These are phyloP conservation scores for Dioscorea dumetorum DNA, from an alignment of 106 monocot species.

Conservation along the genomic window DNA sequence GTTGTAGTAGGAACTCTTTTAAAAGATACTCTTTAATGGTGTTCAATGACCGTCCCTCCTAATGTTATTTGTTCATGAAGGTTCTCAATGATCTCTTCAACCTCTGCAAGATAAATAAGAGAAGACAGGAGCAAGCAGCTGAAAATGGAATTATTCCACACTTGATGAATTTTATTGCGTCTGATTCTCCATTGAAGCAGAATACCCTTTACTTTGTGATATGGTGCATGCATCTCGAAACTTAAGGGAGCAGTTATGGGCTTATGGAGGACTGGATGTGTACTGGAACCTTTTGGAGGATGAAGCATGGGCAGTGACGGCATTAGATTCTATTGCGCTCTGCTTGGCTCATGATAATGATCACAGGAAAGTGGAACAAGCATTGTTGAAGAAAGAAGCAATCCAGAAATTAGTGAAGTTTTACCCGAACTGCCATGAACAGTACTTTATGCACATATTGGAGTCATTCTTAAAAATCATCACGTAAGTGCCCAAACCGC, in stretches of 20 bases:
- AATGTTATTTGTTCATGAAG: conserved; percentile 20
- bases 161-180: conserved; percentile 81
- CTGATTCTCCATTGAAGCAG: conserved; percentile 79
- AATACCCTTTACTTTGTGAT: conserved; percentile 91
- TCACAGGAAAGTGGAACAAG: conserved; percentile 87
- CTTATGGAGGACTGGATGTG: conserved; percentile 90
- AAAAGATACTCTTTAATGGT: no score
- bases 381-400: conserved; percentile 91
- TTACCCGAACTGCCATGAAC: conserved; percentile 82
- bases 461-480: conserved; percentile 98
- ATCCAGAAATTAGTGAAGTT: conserved; percentile 91
- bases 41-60: no score
- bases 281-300: conserved; percentile 89
- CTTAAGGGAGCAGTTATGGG: conserved; percentile 88
- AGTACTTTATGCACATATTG: conserved; percentile 92
- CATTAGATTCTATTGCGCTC: conserved; percentile 87
- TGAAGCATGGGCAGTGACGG: conserved; percentile 87
- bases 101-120: conserved; percentile 97
- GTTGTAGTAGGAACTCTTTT: no score
- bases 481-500: conserved; percentile 38
- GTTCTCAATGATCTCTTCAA: conserved; percentile 93
- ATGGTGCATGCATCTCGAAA: conserved; percentile 99
- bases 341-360: conserved; percentile 97
- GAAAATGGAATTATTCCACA: conserved; percentile 98
- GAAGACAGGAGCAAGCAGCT: conserved; percentile 97